Base-by-base conservation (phyloP, 108 stramenopile species). In the Tribonema minus region DNA sequence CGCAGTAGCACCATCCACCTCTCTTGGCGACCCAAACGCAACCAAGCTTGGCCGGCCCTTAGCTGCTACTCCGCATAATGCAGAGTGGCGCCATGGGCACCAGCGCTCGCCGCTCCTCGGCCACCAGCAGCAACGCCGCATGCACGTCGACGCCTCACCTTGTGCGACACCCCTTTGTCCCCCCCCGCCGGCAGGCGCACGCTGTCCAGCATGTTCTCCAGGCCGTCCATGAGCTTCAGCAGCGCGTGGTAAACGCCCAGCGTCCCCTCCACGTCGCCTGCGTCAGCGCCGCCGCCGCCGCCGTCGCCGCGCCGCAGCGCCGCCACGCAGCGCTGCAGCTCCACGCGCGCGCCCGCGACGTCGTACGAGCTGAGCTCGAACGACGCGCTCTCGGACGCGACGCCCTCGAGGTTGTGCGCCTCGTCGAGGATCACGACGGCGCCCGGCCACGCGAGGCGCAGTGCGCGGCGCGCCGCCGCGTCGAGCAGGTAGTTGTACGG, bases 401-500 rank as follows among this genome's bases (percentile, higher is more conserved):
- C 94, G 20, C 89, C 87, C 80, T 97, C 98, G n/a, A 99, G 73
- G 72, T 99, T 99, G 88, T 99, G 98, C 0, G 96, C 97, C 84
- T 99, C 98, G 80, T 99, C 98, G 71, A 99, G 92, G 36, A 99
- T 94, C 0, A 99, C 83, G 23, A 99, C 86, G 0, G 96, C 64
- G 82, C 93, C 89, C 32, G 85, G 76, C 91, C 94, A 95, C 38
- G 77, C 38, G 25, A 78, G 63, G 33, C 31, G 38, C 46, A 54
- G 20, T 20, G 46, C 72, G 7, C 90, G 85, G 1, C 96, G 86
- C 2, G 92, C 82, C 72, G 88, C 88, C n/a, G 91, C 86, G 76
- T 98, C 96, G 81, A 99, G 92, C 3, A 99, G 85, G 73, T 99
- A 99, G 87, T 98, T 98, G 89, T 99, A 99, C 0, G 99, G 98